Evolutionary conservation across 2,329 filamentous ascomycete species (phyloP).

Genomic region (Bisporella sp.): DNA sequence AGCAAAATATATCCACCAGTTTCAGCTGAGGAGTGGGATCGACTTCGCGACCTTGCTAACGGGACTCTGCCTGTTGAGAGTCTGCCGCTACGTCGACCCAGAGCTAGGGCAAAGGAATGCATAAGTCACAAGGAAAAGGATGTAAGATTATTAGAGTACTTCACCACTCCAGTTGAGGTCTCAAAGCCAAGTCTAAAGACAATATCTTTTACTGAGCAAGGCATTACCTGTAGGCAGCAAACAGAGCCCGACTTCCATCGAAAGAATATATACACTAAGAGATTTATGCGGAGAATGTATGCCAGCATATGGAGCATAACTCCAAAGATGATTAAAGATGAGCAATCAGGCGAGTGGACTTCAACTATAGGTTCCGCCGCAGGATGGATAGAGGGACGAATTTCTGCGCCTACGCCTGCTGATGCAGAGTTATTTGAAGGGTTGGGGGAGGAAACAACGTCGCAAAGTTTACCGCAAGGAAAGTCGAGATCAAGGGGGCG

Average conservation of each 20-base stretch:
- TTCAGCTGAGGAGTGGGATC: conserved; percentile 46
- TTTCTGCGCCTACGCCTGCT: conserved; percentile 15
- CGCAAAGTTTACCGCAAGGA: too few relatives aligned
- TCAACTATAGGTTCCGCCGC: conserved; percentile 40
- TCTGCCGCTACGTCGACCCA: conserved; percentile 15
- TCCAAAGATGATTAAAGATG: conserved; percentile 33
- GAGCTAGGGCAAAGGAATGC: conserved; percentile 4
- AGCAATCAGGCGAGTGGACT: conserved; percentile 22
- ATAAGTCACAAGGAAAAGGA: neutral
- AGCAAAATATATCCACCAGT: conserved; percentile 48
- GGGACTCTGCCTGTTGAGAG: conserved; percentile 22
- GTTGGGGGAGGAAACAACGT: conserved; percentile 22
- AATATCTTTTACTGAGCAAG: neutral
- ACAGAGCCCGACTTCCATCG: conserved; percentile 30
- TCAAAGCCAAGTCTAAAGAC: neutral
- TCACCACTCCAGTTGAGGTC: conserved; percentile 6
- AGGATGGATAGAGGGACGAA: conserved; percentile 25
- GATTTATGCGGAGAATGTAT: conserved; percentile 44
- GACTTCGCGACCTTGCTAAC: conserved; percentile 38
- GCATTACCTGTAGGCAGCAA: conserved; percentile 33
- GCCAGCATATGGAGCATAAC: conserved; percentile 36
- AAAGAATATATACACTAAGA: conserved; percentile 28
- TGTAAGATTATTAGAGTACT: conserved; percentile 1
- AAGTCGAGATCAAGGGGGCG: too few relatives aligned
- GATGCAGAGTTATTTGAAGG: conserved; percentile 43